phyloP scores from a whole-genome alignment of 2,329 filamentous ascomycete genomes.

The Niveomyces coronatus region DNA sequence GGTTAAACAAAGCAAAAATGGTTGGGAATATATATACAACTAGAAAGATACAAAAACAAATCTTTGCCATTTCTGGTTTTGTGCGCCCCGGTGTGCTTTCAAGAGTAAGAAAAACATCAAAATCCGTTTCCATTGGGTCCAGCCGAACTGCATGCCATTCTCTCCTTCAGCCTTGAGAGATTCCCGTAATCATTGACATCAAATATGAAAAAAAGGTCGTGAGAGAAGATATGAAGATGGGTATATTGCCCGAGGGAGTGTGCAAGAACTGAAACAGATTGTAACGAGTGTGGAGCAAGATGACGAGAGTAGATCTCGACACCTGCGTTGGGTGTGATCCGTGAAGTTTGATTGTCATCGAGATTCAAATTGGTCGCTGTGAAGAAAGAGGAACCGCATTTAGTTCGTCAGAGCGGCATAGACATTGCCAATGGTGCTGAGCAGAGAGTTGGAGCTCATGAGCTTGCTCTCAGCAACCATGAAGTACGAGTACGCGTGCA shows the following conservation, averaged over 20 bases:
- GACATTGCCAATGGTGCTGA: constrained; percentile 37
- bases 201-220: constrained; percentile 10
- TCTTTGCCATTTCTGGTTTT: constrained; percentile 3
- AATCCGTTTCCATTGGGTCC: constrained; percentile 6
- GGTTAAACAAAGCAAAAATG: not conserved
- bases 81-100: no score
- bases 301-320: constrained; percentile 1
- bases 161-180: constrained; percentile 5
- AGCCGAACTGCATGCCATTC: constrained; percentile 5
- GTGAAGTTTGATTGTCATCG: constrained; percentile 11
- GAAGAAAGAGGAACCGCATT: constrained; percentile 4
- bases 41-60: constrained; percentile 8
- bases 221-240: constrained; percentile 15
- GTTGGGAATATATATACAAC: constrained; percentile 7
- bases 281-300: not conserved
- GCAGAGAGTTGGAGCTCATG: constrained; percentile 26
- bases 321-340: constrained; percentile 5
- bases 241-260: constrained; percentile 26
- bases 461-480: constrained; percentile 35
- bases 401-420: constrained; percentile 36
- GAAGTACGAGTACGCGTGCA: constrained; percentile 49
- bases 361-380: constrained; percentile 12
- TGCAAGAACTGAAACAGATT: constrained; percentile 25
- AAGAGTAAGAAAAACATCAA: constrained; percentile 4
- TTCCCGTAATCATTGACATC: constrained; percentile 8